Base-by-base conservation (phyloP, 768 basidiomycete species). In the Peribolospora baueri region DNA sequence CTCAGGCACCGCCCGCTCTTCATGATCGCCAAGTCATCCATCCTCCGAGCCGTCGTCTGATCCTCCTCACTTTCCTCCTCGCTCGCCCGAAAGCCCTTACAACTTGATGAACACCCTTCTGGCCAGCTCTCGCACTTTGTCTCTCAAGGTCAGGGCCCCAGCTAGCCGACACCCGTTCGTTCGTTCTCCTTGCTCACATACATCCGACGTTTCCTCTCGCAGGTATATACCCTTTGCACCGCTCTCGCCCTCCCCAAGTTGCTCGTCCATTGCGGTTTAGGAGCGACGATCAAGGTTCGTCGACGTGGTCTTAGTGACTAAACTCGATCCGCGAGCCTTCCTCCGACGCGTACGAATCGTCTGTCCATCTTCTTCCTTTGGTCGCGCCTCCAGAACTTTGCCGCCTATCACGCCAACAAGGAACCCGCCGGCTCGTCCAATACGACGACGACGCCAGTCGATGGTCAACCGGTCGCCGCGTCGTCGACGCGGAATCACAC, bases 51-150 rank as follows among this genome's bases (percentile, higher is more conserved):
- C 42, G 9, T 11, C 9, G 42, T 52, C 14, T 45, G 10, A 14
- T 13, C 9, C 42, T 11, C 36, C 8, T 49, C 36, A 0, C 11
- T 55, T 43, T n/a, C 45, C 48, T 39, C 10, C 8, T 6, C 38
- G 52, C 9, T 51, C 64, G 8, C 65, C 66, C 36, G 66, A 67
- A 11, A 55, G 54, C 56, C 65, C 68, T 8, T 69, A 68, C 71
- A 91, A 91, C 69, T 82, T 91, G 63, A 84, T 91, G 79, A 93
- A 91, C 70, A 84, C 82, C 64, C 77, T 93, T 50, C 75, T 93
- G 50, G 86, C 88, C 6, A 83, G 84, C 3, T 78, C 82, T n/a
- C 79, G 80, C 41, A 77, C 80, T 5, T 76, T 90, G 61, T 80
- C 79, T 4, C 72, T 88, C 55, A 13, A 41, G 4, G 51, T 49